A percentile compares a stretch with the other conserved stretches of the same genome.
These are phyloP conservation scores for Oryza brachyantha DNA, from an alignment of 176 grass and related monocot species.

Conservation along the genomic window DNA sequence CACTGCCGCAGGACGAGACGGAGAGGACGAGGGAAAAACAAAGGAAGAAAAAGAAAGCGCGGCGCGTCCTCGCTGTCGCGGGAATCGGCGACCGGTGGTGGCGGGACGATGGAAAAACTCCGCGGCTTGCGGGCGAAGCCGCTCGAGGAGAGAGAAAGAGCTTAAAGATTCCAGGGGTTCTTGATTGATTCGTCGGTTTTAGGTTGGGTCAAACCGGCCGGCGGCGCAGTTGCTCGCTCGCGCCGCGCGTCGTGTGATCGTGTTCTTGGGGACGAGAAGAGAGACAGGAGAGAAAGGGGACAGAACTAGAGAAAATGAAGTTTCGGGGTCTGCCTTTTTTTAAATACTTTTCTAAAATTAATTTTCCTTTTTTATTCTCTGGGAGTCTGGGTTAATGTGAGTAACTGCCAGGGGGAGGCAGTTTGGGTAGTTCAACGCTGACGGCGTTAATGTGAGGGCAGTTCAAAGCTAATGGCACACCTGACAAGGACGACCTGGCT, in stretches of 20 bases:
- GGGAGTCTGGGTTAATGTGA: neutral
- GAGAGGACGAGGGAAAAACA: slow-evolving; percentile 13
- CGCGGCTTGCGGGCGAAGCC: slow-evolving; percentile 32
- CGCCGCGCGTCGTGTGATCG: neutral
- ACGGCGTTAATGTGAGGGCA: neutral
- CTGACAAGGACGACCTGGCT: neutral
- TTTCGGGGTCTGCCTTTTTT: neutral
- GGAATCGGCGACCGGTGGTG: slow-evolving; percentile 33
- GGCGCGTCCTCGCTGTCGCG: slow-evolving; percentile 10
- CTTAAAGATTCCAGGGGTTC: slow-evolving; percentile 16
- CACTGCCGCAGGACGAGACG: slow-evolving; percentile 25
- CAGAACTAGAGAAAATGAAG: neutral
- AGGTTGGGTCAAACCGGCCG: slow-evolving; percentile 24
- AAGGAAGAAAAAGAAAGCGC: neutral
- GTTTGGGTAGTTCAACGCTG: slow-evolving; percentile 1
- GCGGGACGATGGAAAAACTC: neutral
- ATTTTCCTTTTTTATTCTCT: neutral
- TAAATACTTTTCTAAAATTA: neutral
- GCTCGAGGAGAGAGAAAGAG: neutral
- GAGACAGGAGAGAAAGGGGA: neutral
- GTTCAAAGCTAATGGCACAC: neutral
- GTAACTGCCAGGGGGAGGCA: neutral
- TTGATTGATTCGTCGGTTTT: neutral
- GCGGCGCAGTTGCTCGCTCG: neutral
- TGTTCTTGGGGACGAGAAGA: neutral